Evolutionary conservation across 2,329 filamentous ascomycete species (phyloP), one percentile per base, ranked within the genome.

Genomic region (Ceratocystis harringtonii): DNA sequence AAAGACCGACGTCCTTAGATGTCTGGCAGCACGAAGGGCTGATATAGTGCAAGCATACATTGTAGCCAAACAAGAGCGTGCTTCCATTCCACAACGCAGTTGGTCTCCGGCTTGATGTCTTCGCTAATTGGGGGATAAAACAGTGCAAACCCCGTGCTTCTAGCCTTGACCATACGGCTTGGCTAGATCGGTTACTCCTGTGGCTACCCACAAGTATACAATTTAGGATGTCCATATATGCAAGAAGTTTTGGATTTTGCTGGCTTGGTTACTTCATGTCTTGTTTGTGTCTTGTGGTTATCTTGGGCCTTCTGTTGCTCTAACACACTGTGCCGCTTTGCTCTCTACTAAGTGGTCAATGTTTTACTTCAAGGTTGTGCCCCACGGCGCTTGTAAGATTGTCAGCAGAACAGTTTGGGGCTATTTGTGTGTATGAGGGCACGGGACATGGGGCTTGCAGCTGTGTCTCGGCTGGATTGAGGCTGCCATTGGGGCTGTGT

Each of bases 401-500:
- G 28, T n/a, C 7, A 58, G 5, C 55, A 19, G 15, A 41, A 4
- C 10, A 15, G n/a, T n/a, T 58, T 58, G 28, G 15, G 6, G 15
- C n/a, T 19, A 2, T 17, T 36, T 36, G 28, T 58, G 30, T 19
- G 30, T 30, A 58, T 32, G 15, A 32, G 55, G 55, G 28, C 55
- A 58, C 55, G 28, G 55, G 55, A 32, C 55, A 58, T 36, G 52
- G 52, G 52, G 52, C 52, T 57, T 57, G 17, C 28, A 32, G 30
- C 25, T 30, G 17, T 58, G 55, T 58, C 55, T 58, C 55, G 25
- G 55, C 17, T 32, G 55, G 28, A 30, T 12, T 58, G 55, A 36
- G 55, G 28, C 55, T 36, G 55, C 55, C 55, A 58, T 58, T 58
- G 55, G 22, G 55, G 55, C 55, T 58, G 55, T 58, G 55, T 58